Evolutionary conservation across 129 eudicot species (phyloP).

Genomic region (Smallanthus sonchifolius): DNA sequence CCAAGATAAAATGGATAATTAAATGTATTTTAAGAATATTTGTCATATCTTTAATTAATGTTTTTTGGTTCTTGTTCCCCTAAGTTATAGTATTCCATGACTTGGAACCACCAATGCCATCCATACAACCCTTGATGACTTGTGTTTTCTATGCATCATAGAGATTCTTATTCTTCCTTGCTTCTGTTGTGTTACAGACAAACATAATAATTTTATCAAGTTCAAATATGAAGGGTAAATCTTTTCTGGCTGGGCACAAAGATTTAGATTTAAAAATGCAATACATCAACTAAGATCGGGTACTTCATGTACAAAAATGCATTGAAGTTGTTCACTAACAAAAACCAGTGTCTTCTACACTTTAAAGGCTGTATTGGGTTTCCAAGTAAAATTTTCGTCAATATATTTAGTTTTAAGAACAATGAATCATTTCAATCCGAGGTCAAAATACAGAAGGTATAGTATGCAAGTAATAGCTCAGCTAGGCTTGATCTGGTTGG

Average conservation of each 20-base stretch:
- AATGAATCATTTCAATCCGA: background rate
- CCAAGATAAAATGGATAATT: no score
- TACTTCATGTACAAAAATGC: background rate
- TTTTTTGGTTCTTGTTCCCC: background rate
- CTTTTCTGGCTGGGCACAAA: background rate
- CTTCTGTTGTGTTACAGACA: background rate
- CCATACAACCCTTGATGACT: background rate
- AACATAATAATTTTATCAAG: background rate
- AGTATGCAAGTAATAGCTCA: background rate
- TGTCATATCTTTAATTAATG: no score
- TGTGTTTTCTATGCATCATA: background rate
- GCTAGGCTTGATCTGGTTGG: background rate
- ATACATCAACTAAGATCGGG: background rate
- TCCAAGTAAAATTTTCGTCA: background rate
- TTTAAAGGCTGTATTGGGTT: background rate
- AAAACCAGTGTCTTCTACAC: constrained; percentile 4
- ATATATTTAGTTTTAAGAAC: constrained; percentile 10
- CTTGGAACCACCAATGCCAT: background rate
- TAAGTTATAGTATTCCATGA: background rate
- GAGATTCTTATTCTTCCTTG: background rate
- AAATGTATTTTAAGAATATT: no score
- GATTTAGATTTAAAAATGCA: background rate
- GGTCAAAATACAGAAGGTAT: background rate
- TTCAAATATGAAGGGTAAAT: background rate
- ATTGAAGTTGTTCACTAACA: background rate